Evolutionary conservation across 202 grass and related monocot species (phyloP), one percentile per base, ranked within the genome.

Genomic region (Panicum virgatum): DNA sequence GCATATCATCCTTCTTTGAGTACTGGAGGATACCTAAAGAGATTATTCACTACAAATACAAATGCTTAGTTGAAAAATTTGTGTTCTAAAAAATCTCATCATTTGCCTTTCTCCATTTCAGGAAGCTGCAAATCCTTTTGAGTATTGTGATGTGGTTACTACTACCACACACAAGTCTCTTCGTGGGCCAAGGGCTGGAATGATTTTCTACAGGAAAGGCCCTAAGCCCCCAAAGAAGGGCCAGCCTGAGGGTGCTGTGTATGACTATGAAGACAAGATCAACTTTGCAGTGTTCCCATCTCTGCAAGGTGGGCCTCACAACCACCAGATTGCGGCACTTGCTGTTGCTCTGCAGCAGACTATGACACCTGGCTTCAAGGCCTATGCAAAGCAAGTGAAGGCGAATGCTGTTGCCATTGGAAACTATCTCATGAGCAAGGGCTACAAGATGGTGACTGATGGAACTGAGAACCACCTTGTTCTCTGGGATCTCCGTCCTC

Each of bases 391-490:
- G 88, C 92, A 94, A 82, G 92, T 98, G 38, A 98, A 90, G 77
- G 89, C 92, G 7, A 98, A 98, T 10, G 92, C 96, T 63, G 96
- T 94, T 82, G 89, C 96, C 19, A 82, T 93, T 66, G 96, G 96
- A 69, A 98, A 98, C 22, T 98, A 93, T 87, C 88, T 98, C 77
- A 98, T 98, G 96, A 98, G 80, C 90, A 98, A 98, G 76, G 89
- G 96, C 57, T 98, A 98, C 91, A 98, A 96, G 82, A 91, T 98
- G 80, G 96, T 98, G 44, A 98, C 96, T 13, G 89, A 93, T 83
- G 96, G 96, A 78, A 98, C 96, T 64, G 96, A 98, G 83, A 98
- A 98, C 80, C 92, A 98, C 50, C 92, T 98, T 90, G 96, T 98
- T 52, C 87, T 98, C 57, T 98, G 96, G 96, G 96, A 98, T 84